These are phyloP conservation scores for Priceomyces fermenticarens DNA, from an alignment of 805 yeast genomes.

Conservation along the genomic window DNA sequence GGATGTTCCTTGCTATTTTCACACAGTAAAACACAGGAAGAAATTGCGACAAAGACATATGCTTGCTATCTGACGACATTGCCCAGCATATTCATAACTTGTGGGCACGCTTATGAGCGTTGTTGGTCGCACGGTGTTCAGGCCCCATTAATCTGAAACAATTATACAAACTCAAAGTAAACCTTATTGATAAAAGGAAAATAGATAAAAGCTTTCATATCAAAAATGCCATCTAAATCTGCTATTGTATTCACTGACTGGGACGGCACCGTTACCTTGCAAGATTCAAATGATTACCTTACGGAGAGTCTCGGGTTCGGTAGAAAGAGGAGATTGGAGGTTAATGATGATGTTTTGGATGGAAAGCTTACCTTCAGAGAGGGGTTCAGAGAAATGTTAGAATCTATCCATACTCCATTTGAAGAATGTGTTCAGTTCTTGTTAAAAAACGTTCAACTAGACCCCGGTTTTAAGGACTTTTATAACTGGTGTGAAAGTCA, in stretches of 20 bases:
- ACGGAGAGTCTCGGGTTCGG: conserved; percentile 93
- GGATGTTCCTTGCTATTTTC: too few species aligned
- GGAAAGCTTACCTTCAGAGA: conserved; percentile 72
- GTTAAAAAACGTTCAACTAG: conserved; percentile 65
- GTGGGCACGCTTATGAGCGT: too few species aligned
- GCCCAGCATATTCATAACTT: too few species aligned
- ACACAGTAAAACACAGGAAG: too few species aligned
- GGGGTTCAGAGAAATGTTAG: conserved; percentile 82
- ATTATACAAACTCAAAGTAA: too few species aligned
- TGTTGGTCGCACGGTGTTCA: too few species aligned
- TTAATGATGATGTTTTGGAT: conserved; percentile 71
- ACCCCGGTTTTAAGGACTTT: conserved; percentile 85
- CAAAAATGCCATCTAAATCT: neutral
- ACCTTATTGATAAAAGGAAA: too few species aligned
- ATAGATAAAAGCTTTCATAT: too few species aligned
- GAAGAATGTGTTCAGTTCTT: conserved; percentile 76
- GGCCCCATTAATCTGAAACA: too few species aligned
- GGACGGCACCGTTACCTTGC: conserved; percentile 96
- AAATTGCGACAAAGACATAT: too few species aligned
- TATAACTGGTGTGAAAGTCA: conserved; percentile 73
- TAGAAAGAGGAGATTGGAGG: conserved; percentile 53
- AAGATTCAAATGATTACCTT: conserved; percentile 89
- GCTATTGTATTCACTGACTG: conserved; percentile 95
- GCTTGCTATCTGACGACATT: too few species aligned
- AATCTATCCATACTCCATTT: conserved; percentile 71